Percentiles rank a stretch among this genome's conserved stretches.
These are phyloP conservation scores for Aspergillus fischeri DNA, from an alignment of 2,329 filamentous ascomycete genomes.

Conservation along the genomic window DNA sequence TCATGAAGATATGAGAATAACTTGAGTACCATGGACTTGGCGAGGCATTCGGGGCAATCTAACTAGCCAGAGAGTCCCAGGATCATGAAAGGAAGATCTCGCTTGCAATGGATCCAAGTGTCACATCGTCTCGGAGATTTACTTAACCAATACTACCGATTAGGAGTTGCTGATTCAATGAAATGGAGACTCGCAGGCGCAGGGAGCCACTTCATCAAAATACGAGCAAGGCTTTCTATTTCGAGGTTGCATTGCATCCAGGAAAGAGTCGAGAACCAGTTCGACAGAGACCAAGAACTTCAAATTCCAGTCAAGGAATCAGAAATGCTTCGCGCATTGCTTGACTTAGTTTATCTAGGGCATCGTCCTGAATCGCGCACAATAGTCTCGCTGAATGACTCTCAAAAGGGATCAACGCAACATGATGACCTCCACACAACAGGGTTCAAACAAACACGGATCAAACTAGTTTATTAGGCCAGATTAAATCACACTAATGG, in stretches of 20 bases:
- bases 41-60: too few species aligned
- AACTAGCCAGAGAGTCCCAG: too few species aligned
- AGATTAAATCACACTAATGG: neutral
- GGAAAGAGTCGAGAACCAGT: too few species aligned
- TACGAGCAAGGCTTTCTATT: neutral
- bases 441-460: neutral
- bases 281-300: too few species aligned
- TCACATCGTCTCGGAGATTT: too few species aligned
- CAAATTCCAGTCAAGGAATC: too few species aligned
- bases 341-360: neutral
- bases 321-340: neutral
- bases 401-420: neutral
- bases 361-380: neutral
- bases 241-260: too few species aligned
- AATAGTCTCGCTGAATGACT: neutral
- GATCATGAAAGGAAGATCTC: too few species aligned
- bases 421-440: neutral
- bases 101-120: too few species aligned
- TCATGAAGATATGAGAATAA: too few species aligned
- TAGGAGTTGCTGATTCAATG: neutral
- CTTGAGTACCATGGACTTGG: too few species aligned
- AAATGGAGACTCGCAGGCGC: too few species aligned
- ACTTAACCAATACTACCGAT: neutral
- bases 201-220: neutral
- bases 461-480: neutral